Evolutionary conservation across 2,329 filamentous ascomycete genomes (phyloP).

Genomic region (Scedosporium dehoogii): DNA sequence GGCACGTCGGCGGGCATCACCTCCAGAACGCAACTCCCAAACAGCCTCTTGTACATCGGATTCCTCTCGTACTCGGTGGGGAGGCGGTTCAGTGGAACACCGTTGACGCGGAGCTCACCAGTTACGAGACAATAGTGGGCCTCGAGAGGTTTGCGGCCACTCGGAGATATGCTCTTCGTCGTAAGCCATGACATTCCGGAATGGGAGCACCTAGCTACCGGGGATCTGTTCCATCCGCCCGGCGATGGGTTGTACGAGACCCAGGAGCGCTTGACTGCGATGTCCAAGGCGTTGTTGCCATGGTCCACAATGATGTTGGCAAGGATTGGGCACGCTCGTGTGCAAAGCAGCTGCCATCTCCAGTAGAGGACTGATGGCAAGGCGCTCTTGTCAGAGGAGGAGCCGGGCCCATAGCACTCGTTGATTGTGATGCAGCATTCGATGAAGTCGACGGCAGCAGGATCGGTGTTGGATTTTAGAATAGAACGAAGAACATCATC

Average conservation of each 20-base stretch:
- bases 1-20: slow-evolving; percentile 27
- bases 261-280: neutral
- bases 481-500: slow-evolving; percentile 19
- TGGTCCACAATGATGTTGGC: neutral
- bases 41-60: slow-evolving; percentile 29
- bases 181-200: neutral
- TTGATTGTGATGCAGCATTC: slow-evolving; percentile 27
- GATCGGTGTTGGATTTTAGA: neutral
- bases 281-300: neutral
- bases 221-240: neutral
- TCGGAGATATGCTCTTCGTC: neutral
- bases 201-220: neutral
- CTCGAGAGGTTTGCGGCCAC: slow-evolving; percentile 7
- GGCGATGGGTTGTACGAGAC: neutral
- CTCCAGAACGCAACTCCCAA: slow-evolving; percentile 30
- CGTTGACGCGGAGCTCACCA: slow-evolving; percentile 42
- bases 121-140: slow-evolving; percentile 41
- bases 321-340: slow-evolving; percentile 12
- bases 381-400: slow-evolving; percentile 4
- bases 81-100: slow-evolving; percentile 34
- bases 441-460: slow-evolving; percentile 17
- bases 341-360: slow-evolving; percentile 17
- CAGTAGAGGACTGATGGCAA: slow-evolving; percentile 11
- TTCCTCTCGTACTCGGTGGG: slow-evolving; percentile 33
- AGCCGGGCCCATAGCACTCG: slow-evolving; percentile 13